phyloP scores from a whole-genome alignment of 2,329 filamentous ascomycete genomes.

The Claviceps citrina region DNA sequence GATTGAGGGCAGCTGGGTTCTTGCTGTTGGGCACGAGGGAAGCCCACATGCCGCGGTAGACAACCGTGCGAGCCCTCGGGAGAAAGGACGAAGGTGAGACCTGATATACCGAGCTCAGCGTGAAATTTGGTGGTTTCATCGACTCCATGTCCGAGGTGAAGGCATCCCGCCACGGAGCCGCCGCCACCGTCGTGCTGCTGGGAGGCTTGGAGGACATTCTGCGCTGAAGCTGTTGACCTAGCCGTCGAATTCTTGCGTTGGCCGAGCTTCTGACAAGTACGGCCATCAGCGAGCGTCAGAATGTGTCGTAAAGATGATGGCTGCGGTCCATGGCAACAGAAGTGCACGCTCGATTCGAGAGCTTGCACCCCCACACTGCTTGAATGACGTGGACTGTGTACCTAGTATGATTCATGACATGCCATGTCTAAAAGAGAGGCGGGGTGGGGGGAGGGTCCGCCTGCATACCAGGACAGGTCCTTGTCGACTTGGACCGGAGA shows the following conservation, averaged over 20 bases:
- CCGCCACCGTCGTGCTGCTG: constrained; percentile 6
- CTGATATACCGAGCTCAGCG: constrained; percentile 34
- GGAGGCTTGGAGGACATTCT: constrained; percentile 12
- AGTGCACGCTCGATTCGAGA: too few relatives aligned
- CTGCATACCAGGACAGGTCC: neutral
- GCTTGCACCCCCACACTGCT: neutral
- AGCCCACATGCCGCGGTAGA: constrained; percentile 75
- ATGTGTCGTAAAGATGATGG: neutral
- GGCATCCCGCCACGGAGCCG: constrained; percentile 37
- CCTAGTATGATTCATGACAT: constrained; percentile 2
- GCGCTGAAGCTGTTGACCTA: constrained; percentile 13
- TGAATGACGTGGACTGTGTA: neutral
- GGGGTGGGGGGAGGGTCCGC: too few relatives aligned
- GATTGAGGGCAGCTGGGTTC: constrained; percentile 60
- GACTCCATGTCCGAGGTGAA: constrained; percentile 35
- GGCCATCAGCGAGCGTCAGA: neutral
- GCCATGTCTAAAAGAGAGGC: too few relatives aligned
- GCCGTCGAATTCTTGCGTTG: neutral
- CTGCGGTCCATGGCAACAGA: neutral
- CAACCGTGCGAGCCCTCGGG: constrained; percentile 59
- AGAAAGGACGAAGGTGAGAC: constrained; percentile 14
- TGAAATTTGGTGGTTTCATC: constrained; percentile 34
- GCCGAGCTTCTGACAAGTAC: neutral
- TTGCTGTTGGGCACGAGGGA: constrained; percentile 54
- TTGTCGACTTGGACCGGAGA: neutral